Evolutionary conservation across 495 filamentous ascomycete genomes (phyloP).

Genomic region (Margaritispora aquatica): DNA sequence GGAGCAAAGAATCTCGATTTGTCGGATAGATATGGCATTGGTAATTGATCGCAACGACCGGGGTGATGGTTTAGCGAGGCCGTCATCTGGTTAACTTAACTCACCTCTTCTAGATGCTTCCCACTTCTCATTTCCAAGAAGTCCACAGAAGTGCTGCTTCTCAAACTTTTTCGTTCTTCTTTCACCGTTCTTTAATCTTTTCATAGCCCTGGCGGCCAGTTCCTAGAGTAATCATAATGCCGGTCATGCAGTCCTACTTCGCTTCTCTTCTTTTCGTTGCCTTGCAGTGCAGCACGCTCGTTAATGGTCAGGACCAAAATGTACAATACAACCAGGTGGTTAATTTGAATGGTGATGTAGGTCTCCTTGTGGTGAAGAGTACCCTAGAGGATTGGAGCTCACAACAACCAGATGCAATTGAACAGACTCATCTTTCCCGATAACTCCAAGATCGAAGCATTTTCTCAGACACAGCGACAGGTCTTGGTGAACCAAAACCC

Average conservation of each 20-base stretch:
- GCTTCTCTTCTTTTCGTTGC: conserved; percentile 6
- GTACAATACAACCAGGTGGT: conserved; percentile 26
- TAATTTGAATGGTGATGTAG: conserved; percentile 29
- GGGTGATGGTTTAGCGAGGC: no score
- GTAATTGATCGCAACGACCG: no score
- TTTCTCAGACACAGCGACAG: conserved; percentile 25
- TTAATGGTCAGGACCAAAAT: conserved; percentile 12
- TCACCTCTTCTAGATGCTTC: background rate
- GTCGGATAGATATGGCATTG: background rate
- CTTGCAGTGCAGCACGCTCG: conserved; percentile 1
- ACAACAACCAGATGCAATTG: conserved; percentile 19
- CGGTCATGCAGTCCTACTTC: background rate
- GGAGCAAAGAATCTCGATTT: background rate
- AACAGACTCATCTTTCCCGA: conserved; percentile 24
- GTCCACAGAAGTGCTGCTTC: background rate
- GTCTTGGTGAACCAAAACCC: conserved; percentile 27
- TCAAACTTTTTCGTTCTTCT: background rate
- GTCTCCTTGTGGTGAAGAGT: background rate
- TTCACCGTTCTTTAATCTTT: conserved; percentile 1
- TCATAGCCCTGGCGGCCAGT: conserved; percentile 11
- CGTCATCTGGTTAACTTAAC: background rate
- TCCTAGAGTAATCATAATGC: conserved; percentile 12
- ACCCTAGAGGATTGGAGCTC: no score
- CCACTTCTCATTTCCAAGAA: background rate
- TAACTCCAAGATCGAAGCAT: conserved; percentile 23